phyloP scores from a whole-genome alignment of 2,329 filamentous ascomycete species.

The Metarhizium album region DNA sequence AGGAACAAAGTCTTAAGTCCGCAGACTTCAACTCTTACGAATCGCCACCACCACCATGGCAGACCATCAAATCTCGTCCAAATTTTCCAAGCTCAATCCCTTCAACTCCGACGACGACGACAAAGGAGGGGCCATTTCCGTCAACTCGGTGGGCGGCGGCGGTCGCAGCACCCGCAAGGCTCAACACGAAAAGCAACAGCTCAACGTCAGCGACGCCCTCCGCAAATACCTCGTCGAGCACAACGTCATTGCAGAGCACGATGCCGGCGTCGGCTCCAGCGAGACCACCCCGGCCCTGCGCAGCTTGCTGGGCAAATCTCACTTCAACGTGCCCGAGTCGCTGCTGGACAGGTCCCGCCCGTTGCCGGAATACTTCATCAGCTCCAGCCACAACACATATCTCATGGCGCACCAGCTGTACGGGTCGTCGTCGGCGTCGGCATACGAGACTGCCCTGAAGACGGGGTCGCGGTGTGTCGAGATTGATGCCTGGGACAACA shows the following conservation, averaged over 20 bases:
- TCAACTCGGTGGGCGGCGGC: slow-evolving; percentile 44
- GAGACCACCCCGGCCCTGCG: slow-evolving; percentile 34
- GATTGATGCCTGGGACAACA: slow-evolving; percentile 62
- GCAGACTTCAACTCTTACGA: too few relatives aligned
- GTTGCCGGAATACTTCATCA: slow-evolving; percentile 61
- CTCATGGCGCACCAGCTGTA: slow-evolving; percentile 59
- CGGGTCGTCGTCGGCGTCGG: slow-evolving; percentile 49
- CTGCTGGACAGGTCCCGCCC: slow-evolving; percentile 48
- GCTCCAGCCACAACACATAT: slow-evolving; percentile 65
- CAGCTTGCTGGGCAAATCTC: slow-evolving; percentile 42
- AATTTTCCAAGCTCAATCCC: slow-evolving; percentile 20
- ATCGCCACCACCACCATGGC: slow-evolving; percentile 8
- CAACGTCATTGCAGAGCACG: slow-evolving; percentile 34
- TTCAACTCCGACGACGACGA: slow-evolving; percentile 24
- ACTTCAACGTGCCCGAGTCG: slow-evolving; percentile 44
- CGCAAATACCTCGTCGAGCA: slow-evolving; percentile 44
- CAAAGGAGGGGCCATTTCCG: slow-evolving; percentile 21
- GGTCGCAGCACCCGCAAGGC: slow-evolving; percentile 41
- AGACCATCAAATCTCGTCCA: slow-evolving; percentile 17
- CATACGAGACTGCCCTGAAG: slow-evolving; percentile 51
- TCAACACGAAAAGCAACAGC: slow-evolving; percentile 38
- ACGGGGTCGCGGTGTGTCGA: slow-evolving; percentile 61
- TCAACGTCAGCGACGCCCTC: slow-evolving; percentile 49
- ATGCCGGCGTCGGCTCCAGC: slow-evolving; percentile 32
- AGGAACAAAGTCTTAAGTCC: too few relatives aligned